These are phyloP conservation scores for Globisporangium nodosum DNA, from an alignment of 352 stramenopile genomes.

Conservation along the genomic window DNA sequence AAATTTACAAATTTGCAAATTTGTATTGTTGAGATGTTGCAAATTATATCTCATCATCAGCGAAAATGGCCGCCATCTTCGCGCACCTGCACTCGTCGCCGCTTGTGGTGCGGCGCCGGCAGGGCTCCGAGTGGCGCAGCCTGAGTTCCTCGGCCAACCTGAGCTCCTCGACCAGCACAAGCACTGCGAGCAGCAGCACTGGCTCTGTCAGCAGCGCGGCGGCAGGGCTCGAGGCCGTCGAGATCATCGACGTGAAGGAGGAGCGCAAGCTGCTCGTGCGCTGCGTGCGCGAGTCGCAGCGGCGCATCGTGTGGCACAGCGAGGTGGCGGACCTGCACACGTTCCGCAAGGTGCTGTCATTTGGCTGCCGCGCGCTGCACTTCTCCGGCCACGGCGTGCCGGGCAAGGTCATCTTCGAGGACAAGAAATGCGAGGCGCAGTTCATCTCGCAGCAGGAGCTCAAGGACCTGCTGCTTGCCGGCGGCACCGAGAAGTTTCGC, in stretches of 20 bases:
- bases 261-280: constrained; percentile 72
- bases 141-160: constrained; percentile 30
- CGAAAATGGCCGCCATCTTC: constrained; percentile 40
- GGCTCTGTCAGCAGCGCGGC: constrained; percentile 9
- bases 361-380: constrained; percentile 68
- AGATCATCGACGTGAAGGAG: constrained; percentile 80
- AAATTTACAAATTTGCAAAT: too few relatives aligned
- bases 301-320: constrained; percentile 65
- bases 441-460: constrained; percentile 81
- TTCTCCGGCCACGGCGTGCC: constrained; percentile 77
- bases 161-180: constrained; percentile 14
- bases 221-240: constrained; percentile 64
- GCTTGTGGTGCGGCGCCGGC: constrained; percentile 64
- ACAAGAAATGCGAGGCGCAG: constrained; percentile 71
- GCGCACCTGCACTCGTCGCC: constrained; percentile 82
- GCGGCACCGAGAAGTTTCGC: constrained; percentile 32
- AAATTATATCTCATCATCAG: neutral
- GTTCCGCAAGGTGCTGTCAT: constrained; percentile 76
- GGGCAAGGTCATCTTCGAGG: constrained; percentile 80
- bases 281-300: constrained; percentile 60
- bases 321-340: constrained; percentile 78
- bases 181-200: neutral
- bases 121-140: constrained; percentile 54
- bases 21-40: too few relatives aligned
- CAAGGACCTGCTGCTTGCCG: constrained; percentile 63